Conservation (phyloP, 257 asterid genomes). For the Fraxinus americana region DNA sequence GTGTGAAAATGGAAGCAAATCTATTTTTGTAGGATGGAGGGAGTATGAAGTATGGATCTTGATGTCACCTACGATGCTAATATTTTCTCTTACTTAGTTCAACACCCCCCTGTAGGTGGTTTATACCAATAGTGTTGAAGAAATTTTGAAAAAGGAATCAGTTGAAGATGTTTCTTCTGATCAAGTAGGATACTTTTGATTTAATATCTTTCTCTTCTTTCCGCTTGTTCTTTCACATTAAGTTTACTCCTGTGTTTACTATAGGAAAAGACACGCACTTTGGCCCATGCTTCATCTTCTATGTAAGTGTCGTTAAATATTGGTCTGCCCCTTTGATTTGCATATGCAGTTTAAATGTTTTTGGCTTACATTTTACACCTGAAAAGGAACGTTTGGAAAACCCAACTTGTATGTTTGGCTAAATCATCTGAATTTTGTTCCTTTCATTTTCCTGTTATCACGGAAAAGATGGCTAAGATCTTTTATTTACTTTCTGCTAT, state of each 20-base stretch:
- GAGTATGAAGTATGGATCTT: not conserved
- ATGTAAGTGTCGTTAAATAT: constrained; percentile 16
- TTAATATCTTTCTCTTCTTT: constrained; percentile 6
- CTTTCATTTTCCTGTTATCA: not conserved
- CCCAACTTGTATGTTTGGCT: not conserved
- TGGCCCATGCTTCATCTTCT: constrained; percentile 19
- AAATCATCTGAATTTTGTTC: not conserved
- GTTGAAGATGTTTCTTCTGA: constrained; percentile 16
- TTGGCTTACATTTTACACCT: not conserved
- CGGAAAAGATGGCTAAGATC: not conserved
- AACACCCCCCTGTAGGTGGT: constrained; percentile 30
- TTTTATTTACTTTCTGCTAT: not conserved
- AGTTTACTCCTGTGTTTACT: constrained; percentile 18
- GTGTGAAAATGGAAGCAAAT: too few relatives aligned
- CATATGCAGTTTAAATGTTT: not conserved
- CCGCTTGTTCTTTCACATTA: constrained; percentile 3
- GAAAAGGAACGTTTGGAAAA: not conserved
- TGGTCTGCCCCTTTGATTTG: constrained; percentile 1
- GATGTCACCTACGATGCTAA: not conserved
- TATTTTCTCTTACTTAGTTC: constrained; percentile 8
- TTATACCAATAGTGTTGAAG: constrained; percentile 40
- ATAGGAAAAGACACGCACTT: constrained; percentile 9
- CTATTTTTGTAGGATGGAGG: too few relatives aligned
- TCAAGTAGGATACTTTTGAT: constrained; percentile 26
- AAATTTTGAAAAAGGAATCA: constrained; percentile 39